phyloP scores from a whole-genome alignment of 2,329 filamentous ascomycete genomes.

The Aspergillaceae sp. region DNA sequence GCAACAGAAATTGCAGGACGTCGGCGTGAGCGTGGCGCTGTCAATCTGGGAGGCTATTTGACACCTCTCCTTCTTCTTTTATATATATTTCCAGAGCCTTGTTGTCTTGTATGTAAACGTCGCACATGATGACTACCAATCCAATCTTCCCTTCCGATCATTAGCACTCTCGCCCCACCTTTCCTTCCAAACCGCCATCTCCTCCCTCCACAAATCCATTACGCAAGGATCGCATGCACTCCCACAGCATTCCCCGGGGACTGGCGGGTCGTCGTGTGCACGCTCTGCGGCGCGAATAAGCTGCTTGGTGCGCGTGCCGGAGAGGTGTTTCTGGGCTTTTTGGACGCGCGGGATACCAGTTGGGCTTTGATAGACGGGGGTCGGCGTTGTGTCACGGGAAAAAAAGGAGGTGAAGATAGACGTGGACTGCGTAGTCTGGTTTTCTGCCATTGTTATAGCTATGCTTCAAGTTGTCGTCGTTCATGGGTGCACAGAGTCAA shows the following conservation, averaged over 20 bases:
- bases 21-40: not conserved
- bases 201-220: constrained; percentile 27
- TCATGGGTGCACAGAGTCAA: too few relatives aligned
- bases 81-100: not conserved
- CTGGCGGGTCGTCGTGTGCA: constrained; percentile 23
- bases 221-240: constrained; percentile 31
- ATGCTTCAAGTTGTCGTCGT: too few relatives aligned
- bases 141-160: constrained; percentile 1
- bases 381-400: constrained; percentile 2
- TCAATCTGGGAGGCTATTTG: not conserved
- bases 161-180: constrained; percentile 20
- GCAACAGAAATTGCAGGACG: not conserved
- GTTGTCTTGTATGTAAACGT: too few relatives aligned
- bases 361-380: constrained; percentile 16
- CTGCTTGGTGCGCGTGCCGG: constrained; percentile 25
- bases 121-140: not conserved
- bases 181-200: constrained; percentile 26
- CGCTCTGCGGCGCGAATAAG: constrained; percentile 24
- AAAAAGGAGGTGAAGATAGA: not conserved
- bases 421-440: not conserved
- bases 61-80: not conserved
- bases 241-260: constrained; percentile 27
- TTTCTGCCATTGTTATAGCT: too few relatives aligned
- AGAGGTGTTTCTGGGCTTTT: constrained; percentile 19
- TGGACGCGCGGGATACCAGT: constrained; percentile 20